Conservation (phyloP, 2,329 filamentous ascomycete genomes). For the Colletotrichum sojae region DNA sequence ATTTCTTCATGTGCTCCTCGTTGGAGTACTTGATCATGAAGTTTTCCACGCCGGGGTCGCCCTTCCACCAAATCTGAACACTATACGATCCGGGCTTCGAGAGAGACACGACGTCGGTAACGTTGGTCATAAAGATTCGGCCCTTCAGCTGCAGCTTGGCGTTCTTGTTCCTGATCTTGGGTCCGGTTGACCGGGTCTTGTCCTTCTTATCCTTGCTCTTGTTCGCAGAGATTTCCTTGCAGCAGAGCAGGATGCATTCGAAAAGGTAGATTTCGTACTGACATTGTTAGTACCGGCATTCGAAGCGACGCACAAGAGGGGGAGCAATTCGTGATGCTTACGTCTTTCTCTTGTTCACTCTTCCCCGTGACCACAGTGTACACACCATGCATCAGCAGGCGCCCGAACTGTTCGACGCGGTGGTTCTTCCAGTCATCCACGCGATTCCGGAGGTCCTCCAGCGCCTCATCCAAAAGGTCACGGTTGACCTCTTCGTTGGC, state of each 20-base stretch:
- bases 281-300: conserved; percentile 29
- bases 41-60: conserved; percentile 94
- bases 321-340: conserved; percentile 56
- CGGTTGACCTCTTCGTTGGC: conserved; percentile 94
- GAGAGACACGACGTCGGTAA: conserved; percentile 91
- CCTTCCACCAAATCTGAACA: conserved; percentile 99
- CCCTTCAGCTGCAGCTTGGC: conserved; percentile 95
- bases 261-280: conserved; percentile 99
- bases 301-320: background rate
- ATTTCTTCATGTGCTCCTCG: conserved; percentile 94
- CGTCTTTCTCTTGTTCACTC: conserved; percentile 92
- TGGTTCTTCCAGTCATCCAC: conserved; percentile 99
- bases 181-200: conserved; percentile 68
- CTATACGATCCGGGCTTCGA: conserved; percentile 93
- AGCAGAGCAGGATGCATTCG: conserved; percentile 94
- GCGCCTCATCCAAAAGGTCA: conserved; percentile 85
- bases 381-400: conserved; percentile 87
- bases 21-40: conserved; percentile 95
- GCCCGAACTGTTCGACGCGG: conserved; percentile 90
- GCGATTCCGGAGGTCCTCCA: conserved; percentile 83
- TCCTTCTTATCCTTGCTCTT: conserved; percentile 86
- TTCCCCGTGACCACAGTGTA: conserved; percentile 93
- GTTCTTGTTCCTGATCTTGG: conserved; percentile 74
- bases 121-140: conserved; percentile 98
- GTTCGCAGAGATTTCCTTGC: conserved; percentile 91